These are phyloP conservation scores for Boletus semigastroideus DNA, from an alignment of 1,284 basidiomycete species.

Conservation along the genomic window DNA sequence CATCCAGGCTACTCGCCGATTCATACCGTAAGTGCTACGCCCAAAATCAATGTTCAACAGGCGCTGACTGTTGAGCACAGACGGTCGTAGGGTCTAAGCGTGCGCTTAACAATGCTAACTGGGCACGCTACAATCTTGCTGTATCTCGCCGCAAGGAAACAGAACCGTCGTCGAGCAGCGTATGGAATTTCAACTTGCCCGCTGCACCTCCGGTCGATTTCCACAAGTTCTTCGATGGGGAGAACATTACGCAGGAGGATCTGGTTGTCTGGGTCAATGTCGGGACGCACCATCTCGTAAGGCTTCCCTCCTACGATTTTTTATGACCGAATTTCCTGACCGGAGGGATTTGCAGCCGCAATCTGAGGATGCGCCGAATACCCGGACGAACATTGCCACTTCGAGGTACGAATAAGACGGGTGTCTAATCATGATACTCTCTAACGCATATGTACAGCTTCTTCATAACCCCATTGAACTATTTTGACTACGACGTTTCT, in stretches of 20 bases:
- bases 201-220: conserved; percentile 59
- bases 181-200: conserved; percentile 65
- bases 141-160: conserved; percentile 59
- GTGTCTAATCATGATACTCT: not conserved
- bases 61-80: conserved; percentile 32
- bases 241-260: conserved; percentile 59
- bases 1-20: conserved; percentile 55
- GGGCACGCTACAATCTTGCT: conserved; percentile 63
- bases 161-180: conserved; percentile 53
- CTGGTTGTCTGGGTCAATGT: conserved; percentile 66
- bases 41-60: not conserved
- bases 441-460: conserved; percentile 38
- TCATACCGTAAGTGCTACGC: conserved; percentile 40
- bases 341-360: conserved; percentile 41
- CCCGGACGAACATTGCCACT: conserved; percentile 58
- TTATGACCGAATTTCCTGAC: not conserved
- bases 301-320: conserved; percentile 7
- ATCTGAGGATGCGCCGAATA: conserved; percentile 60
- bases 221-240: conserved; percentile 62
- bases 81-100: conserved; percentile 59
- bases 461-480: conserved; percentile 62
- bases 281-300: conserved; percentile 59
- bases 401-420: conserved; percentile 40
- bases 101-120: conserved; percentile 59
- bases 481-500: conserved; percentile 60